Conservation (phyloP, 768 basidiomycete species). For the Termitomyces sp. region DNA sequence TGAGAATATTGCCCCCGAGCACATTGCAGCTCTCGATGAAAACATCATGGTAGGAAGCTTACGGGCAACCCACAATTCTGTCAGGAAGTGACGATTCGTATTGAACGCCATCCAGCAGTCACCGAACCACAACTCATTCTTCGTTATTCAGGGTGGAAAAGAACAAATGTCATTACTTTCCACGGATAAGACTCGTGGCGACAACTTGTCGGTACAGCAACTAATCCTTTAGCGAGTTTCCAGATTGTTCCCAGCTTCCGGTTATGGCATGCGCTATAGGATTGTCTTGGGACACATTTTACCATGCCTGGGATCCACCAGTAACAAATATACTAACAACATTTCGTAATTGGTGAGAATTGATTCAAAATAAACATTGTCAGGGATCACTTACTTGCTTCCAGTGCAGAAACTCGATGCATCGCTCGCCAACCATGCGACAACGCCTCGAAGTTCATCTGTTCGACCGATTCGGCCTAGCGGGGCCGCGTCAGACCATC, state of each 20-base stretch:
- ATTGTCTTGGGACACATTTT: conserved; percentile 6
- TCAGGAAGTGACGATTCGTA: neutral
- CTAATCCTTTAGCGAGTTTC: too few species aligned
- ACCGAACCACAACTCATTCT: neutral
- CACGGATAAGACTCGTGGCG: neutral
- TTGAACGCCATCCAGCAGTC: neutral
- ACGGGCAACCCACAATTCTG: neutral
- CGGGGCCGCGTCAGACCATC: conserved; percentile 64
- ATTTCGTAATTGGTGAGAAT: neutral
- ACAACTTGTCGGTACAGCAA: neutral
- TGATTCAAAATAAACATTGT: neutral
- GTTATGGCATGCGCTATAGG: too few species aligned
- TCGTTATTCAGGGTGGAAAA: neutral
- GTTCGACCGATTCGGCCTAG: conserved; percentile 65
- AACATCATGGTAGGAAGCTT: neutral
- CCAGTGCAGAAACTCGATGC: neutral
- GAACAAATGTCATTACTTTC: neutral
- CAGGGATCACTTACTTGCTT: conserved; percentile 30
- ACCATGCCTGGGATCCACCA: conserved; percentile 60
- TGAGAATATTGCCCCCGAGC: neutral
- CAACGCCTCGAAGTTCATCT: conserved; percentile 14
- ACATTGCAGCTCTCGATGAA: neutral
- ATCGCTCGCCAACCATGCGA: neutral
- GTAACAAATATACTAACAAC: conserved; percentile 46
- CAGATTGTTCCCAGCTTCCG: neutral